Evolutionary conservation across 106 monocot species (phyloP).

Genomic region (Xerophyta viscosa): DNA sequence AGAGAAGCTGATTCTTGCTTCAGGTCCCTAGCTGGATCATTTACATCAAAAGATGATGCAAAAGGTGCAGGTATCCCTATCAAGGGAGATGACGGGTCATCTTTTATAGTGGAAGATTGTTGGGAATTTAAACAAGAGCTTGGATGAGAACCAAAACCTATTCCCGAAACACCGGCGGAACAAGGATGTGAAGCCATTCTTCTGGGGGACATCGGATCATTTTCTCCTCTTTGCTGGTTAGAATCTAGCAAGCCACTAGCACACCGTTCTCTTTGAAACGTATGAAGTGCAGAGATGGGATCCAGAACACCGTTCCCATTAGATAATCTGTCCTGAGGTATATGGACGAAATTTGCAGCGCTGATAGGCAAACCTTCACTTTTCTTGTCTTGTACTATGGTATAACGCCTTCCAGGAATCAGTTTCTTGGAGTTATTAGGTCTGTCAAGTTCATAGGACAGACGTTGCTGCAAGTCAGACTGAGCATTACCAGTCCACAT

Average conservation of each 20-base stretch:
- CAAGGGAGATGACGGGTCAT: not conserved
- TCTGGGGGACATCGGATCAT: not conserved
- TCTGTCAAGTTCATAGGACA: slow-evolving; percentile 90
- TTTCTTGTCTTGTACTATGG: slow-evolving; percentile 49
- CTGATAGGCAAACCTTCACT: slow-evolving; percentile 38
- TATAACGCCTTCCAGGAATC: slow-evolving; percentile 34
- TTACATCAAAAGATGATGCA: not conserved
- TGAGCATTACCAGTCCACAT: slow-evolving; percentile 63
- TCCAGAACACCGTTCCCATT: slow-evolving; percentile 40
- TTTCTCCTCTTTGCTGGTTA: not conserved
- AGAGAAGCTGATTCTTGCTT: slow-evolving; percentile 12
- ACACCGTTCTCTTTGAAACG: not conserved
- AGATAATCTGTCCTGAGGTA: slow-evolving; percentile 33
- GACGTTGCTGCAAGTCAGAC: slow-evolving; percentile 79
- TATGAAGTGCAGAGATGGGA: slow-evolving; percentile 1
- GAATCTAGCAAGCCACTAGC: not conserved
- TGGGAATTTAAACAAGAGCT: not conserved
- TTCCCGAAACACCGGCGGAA: not conserved
- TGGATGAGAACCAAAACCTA: not conserved
- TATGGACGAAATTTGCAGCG: slow-evolving; percentile 24
- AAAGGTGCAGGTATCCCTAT: not conserved
- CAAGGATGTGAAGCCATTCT: not conserved
- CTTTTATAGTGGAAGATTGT: not conserved
- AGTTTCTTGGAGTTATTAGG: slow-evolving; percentile 47
- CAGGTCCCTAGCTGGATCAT: slow-evolving; percentile 16